Base-by-base conservation (phyloP, 2,329 filamentous ascomycete species). In the Lachnellula occidentalis region DNA sequence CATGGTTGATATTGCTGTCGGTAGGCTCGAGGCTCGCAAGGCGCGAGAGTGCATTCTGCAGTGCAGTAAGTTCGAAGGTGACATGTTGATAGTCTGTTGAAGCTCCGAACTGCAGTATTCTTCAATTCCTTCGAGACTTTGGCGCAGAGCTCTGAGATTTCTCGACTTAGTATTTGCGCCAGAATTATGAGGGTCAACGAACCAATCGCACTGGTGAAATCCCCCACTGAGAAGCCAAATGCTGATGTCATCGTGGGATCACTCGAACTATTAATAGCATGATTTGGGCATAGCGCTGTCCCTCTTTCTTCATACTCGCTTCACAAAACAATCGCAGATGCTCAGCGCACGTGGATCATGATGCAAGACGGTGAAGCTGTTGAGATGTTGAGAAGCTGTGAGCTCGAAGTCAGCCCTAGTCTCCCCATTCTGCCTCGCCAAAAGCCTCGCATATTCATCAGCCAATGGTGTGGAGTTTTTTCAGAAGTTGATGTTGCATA, bases 141-240 rank as follows among this genome's bases (percentile, higher is more conserved):
- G 7, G 31, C 15, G 15, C 48, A 50, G 34, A 50, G 48, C 14
- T 42, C 48, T 50, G 37, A 24, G 19, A 21, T 43, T 9, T 12
- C 41, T n/a, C 15, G 5, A 34, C 7, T n/a, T 9, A 42, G 24
- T 42, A 17, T 11, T 15, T 24, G 27, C 36, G 14, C n/a, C 36
- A 9, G 12, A 43, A 27, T 19, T 1, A 14, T 5, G 15, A 21
- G 6, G 37, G 15, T 6, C 19, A 3, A n/a, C 27, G 12, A 39
- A 21, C 41, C 31, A 31, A 47, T 39, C n/a, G 43, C 19, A 15
- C 24, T 11, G 19, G 48, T 31, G n/a, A 42, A 47, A 21, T 48
- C 43, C 19, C 50, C 34, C 11, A 52, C 27, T 8, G 50, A 47
- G 43, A 52, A 52, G 8, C 50, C 43, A 17, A 52, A 52, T n/a